A percentile compares a stretch with the other conserved stretches of the same genome.
phyloP scores from a whole-genome alignment of 2,329 filamentous ascomycete genomes.

The Colletotrichum sublineola region DNA sequence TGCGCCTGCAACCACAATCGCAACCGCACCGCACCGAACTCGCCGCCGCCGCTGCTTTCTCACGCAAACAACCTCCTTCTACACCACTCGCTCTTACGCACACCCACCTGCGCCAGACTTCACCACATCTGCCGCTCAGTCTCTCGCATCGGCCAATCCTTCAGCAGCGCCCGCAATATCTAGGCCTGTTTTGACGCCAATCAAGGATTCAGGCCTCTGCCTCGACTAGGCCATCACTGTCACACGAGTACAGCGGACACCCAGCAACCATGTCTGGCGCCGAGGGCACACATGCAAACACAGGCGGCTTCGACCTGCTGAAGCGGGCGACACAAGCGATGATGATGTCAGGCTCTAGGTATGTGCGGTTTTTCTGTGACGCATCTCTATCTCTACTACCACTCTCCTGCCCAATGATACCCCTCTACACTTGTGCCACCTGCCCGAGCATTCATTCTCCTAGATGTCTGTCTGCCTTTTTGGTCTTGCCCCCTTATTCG shows the following conservation, averaged over 20 bases:
- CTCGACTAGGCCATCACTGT: constrained; percentile 40
- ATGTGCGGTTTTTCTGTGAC: constrained; percentile 38
- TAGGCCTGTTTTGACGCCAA: constrained; percentile 40
- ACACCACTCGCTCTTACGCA: constrained; percentile 15
- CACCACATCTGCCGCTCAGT: constrained; percentile 15
- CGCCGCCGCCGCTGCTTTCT: constrained; percentile 22
- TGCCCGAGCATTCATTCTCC: constrained; percentile 3
- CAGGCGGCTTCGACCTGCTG: constrained; percentile 67
- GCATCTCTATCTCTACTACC: constrained; percentile 43
- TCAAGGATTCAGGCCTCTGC: constrained; percentile 37
- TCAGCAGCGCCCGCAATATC: constrained; percentile 31
- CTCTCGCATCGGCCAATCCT: constrained; percentile 18
- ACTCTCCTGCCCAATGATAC: constrained; percentile 3
- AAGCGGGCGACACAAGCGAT: constrained; percentile 72
- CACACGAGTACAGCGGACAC: constrained; percentile 9
- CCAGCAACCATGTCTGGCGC: constrained; percentile 62
- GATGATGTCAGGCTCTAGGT: constrained; percentile 67
- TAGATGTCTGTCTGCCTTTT: too few species aligned
- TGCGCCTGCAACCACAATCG: constrained; percentile 7
- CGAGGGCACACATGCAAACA: constrained; percentile 57
- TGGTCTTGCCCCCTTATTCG: too few species aligned
- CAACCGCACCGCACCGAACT: constrained; percentile 18
- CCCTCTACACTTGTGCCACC: not conserved
- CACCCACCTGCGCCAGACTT: constrained; percentile 16
- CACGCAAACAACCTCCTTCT: constrained; percentile 19